Conservation (phyloP, 345 rosid genomes). For the Clarkia xantiana region DNA sequence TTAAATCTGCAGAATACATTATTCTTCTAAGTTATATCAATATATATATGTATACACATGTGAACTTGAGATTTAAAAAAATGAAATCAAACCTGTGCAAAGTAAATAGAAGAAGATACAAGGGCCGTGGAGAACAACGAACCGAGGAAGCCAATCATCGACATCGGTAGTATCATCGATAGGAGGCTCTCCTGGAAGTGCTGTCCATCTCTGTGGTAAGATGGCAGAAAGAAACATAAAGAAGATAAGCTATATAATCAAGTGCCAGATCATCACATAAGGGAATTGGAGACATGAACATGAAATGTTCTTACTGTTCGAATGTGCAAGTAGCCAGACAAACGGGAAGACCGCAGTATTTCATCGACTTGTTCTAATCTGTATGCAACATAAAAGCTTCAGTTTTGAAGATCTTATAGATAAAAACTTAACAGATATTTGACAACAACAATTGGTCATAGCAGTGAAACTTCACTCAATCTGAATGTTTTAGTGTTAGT, state of each 20-base stretch:
- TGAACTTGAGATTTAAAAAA: not conserved
- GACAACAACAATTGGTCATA: not conserved
- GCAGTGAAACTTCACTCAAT: too few species aligned
- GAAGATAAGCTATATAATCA: conserved; percentile 4
- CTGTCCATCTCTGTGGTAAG: conserved; percentile 64
- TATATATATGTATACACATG: too few species aligned
- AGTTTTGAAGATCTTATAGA: not conserved
- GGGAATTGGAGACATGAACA: not conserved
- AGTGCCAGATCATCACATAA: not conserved
- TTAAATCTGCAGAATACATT: conserved; percentile 47
- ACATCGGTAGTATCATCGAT: conserved; percentile 80
- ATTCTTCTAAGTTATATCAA: too few species aligned
- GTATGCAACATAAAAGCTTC: not conserved
- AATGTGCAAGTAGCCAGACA: conserved; percentile 72
- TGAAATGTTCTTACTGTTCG: conserved; percentile 41
- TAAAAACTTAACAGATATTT: not conserved
- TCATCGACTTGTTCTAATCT: conserved; percentile 93
- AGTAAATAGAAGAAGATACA: conserved; percentile 71
- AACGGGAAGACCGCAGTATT: conserved; percentile 74
- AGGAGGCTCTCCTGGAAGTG: conserved; percentile 92
- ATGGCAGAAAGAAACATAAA: not conserved
- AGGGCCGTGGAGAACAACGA: conserved; percentile 78
- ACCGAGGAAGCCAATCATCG: conserved; percentile 97
- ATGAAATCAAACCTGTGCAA: conserved; percentile 43
- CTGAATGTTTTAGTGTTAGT: too few species aligned